These are phyloP conservation scores for Penicillium canescens DNA, from an alignment of 495 filamentous ascomycete genomes.

Conservation along the genomic window DNA sequence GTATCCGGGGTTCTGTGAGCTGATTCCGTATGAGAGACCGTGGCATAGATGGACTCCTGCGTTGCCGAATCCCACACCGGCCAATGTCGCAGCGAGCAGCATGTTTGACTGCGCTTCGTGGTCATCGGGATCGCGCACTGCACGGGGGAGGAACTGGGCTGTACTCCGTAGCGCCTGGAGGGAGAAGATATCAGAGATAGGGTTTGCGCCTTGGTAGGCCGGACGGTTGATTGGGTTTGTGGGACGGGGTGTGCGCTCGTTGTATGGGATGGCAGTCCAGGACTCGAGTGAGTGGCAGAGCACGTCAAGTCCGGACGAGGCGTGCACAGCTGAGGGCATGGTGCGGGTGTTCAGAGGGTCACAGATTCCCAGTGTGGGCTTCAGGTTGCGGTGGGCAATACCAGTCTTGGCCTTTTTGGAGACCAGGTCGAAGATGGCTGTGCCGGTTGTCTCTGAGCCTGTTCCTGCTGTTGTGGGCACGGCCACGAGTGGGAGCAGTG, in stretches of 20 bases:
- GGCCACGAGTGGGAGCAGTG: slow-evolving; percentile 83
- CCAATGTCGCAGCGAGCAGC: slow-evolving; percentile 90
- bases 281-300: slow-evolving; percentile 91
- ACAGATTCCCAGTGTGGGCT: slow-evolving; percentile 93
- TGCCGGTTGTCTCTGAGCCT: slow-evolving; percentile 93
- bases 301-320: slow-evolving; percentile 87
- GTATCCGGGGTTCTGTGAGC: slow-evolving; percentile 88
- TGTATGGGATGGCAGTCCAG: slow-evolving; percentile 95
- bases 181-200: slow-evolving; percentile 94
- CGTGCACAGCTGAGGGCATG: slow-evolving; percentile 91
- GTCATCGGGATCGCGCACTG: slow-evolving; percentile 84
- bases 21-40: slow-evolving; percentile 96
- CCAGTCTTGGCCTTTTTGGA: slow-evolving; percentile 89
- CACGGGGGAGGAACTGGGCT: slow-evolving; percentile 86
- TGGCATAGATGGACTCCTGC: slow-evolving; percentile 97
- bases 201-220: slow-evolving; percentile 96
- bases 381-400: slow-evolving; percentile 90
- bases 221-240: slow-evolving; percentile 87
- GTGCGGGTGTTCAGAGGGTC: slow-evolving; percentile 93
- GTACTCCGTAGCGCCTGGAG: slow-evolving; percentile 77
- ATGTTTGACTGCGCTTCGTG: slow-evolving; percentile 89
- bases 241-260: slow-evolving; percentile 79
- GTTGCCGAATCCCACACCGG: slow-evolving; percentile 95
- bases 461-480: slow-evolving; percentile 96
- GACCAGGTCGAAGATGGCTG: slow-evolving; percentile 95